Base-by-base conservation (phyloP, 2,329 filamentous ascomycete species). In the Peltaster fructicola region DNA sequence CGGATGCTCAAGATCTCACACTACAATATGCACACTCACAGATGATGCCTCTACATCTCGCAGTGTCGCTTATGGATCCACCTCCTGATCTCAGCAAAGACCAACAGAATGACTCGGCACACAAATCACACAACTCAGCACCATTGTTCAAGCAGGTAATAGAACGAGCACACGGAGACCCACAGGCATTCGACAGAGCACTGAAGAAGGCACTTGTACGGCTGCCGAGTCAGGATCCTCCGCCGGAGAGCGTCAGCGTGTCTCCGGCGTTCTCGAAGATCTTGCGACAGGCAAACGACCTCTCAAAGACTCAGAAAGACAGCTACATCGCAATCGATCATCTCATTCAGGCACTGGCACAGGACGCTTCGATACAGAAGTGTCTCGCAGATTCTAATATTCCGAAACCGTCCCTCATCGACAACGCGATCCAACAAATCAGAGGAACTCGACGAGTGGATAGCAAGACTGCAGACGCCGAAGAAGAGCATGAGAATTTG, bases 281-380 rank as follows among this genome's bases (percentile, higher is more conserved):
- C 29, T 63, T 98, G 25, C 69, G 82, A 39, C 70, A 79, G 38
- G 82, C 88, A 2, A 73, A 78, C 50, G 82, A 95, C 15, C 54
- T 98, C 27, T 85, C 90, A 41, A 92, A 90, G 57, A 82, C 84
- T n/a, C 88, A 98, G 44, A 95, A 93, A 44, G 88, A 98, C 50
- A 80, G 72, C 36, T 98, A 73, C 52, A 79, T 98, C 36, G 88
- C 85, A 19, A 73, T 95, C 31, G 88, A 95, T 52, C 88, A 98
- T 49, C 64, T 98, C 25, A 93, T 98, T 44, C 73, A 74, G 34
- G 73, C 79, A 2, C 61, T 93, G 12, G 68, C 73, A 8, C 82
- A 95, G 42, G 88, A 98, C 40, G 36, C 63, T 5, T 59, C 65
- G 20, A 71, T 95, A 27, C 73, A 88, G 50, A 56, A 57, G 23